phyloP scores from a whole-genome alignment of 768 basidiomycete species.

The Trametes cingulata region DNA sequence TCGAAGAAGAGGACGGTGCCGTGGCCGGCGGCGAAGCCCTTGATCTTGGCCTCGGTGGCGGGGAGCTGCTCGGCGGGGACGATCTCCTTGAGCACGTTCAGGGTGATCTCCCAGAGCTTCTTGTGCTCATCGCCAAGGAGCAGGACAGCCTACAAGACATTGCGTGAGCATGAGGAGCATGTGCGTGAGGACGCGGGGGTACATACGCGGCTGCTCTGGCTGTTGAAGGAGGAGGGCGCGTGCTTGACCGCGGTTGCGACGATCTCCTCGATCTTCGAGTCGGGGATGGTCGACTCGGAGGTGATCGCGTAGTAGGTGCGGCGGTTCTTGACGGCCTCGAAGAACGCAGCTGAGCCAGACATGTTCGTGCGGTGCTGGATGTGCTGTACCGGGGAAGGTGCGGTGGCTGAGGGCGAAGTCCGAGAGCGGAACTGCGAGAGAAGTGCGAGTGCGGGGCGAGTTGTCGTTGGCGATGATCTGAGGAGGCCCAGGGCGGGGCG shows the following conservation, averaged over 20 bases:
- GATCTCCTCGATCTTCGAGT: slow-evolving; percentile 25
- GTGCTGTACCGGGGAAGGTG: neutral
- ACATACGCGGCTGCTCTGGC: slow-evolving; percentile 23
- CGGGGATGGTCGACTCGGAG: slow-evolving; percentile 23
- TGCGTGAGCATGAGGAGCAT: neutral
- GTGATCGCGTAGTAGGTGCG: slow-evolving; percentile 25
- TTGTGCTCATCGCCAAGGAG: slow-evolving; percentile 26
- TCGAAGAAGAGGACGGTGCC: slow-evolving; percentile 29
- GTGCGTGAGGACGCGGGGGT: neutral
- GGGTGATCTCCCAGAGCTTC: slow-evolving; percentile 27
- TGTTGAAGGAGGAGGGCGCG: slow-evolving; percentile 27
- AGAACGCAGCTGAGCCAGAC: slow-evolving; percentile 21
- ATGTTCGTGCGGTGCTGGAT: slow-evolving; percentile 10
- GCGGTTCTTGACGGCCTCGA: slow-evolving; percentile 24
- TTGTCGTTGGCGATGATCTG: neutral
- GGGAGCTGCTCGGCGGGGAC: slow-evolving; percentile 23
- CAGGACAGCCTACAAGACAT: slow-evolving; percentile 18
- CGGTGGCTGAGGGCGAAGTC: neutral
- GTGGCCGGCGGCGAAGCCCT: slow-evolving; percentile 24
- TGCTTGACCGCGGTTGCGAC: slow-evolving; percentile 21
- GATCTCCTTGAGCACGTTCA: slow-evolving; percentile 21
- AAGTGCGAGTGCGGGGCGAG: neutral
- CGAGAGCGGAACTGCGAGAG: neutral
- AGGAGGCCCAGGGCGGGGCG: neutral
- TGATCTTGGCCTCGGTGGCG: slow-evolving; percentile 21